A percentile compares a stretch with the other conserved stretches of the same genome.
phyloP scores from a whole-genome alignment of 192 early-diverging fungal genomes.

The Gonapodya prolifera region DNA sequence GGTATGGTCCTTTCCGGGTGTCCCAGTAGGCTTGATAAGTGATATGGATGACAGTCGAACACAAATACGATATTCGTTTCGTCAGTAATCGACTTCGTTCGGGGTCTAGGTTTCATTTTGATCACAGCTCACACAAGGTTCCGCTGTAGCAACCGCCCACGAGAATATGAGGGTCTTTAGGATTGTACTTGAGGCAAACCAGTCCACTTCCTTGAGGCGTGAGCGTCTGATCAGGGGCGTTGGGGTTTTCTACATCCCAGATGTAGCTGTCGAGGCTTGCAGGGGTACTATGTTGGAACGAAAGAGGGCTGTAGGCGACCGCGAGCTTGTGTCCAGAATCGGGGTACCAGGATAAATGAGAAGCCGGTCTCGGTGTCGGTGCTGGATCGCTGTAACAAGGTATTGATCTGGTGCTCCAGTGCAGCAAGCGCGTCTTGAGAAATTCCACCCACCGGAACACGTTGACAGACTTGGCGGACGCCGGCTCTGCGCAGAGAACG shows the following conservation, averaged over 20 bases:
- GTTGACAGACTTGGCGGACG: slow-evolving; percentile 40
- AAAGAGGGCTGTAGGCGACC: slow-evolving; percentile 40
- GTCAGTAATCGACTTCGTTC: too few species aligned
- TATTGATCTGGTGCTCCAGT: background rate
- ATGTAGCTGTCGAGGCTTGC: slow-evolving; percentile 47
- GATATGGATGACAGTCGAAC: background rate
- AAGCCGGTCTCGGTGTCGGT: slow-evolving; percentile 31
- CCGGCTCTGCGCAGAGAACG: slow-evolving; percentile 21
- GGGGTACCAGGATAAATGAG: slow-evolving; percentile 47
- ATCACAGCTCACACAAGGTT: slow-evolving; percentile 30
- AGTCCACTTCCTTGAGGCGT: slow-evolving; percentile 36
- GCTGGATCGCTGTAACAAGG: slow-evolving; percentile 33
- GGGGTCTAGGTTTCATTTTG: too few species aligned
- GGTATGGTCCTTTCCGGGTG: slow-evolving; percentile 39
- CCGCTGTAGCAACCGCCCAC: slow-evolving; percentile 50
- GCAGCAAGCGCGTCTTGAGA: too few species aligned
- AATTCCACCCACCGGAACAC: slow-evolving; percentile 41
- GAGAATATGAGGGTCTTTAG: slow-evolving; percentile 49
- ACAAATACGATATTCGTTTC: too few species aligned
- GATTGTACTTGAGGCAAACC: slow-evolving; percentile 47
- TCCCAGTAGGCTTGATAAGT: slow-evolving; percentile 41
- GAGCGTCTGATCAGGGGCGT: slow-evolving; percentile 38
- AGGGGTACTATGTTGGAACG: slow-evolving; percentile 40
- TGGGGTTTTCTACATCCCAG: slow-evolving; percentile 54
- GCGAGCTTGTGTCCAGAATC: slow-evolving; percentile 48